Conservation (phyloP, 2,329 filamentous ascomycete species). For the Epicoccum nigrum region DNA sequence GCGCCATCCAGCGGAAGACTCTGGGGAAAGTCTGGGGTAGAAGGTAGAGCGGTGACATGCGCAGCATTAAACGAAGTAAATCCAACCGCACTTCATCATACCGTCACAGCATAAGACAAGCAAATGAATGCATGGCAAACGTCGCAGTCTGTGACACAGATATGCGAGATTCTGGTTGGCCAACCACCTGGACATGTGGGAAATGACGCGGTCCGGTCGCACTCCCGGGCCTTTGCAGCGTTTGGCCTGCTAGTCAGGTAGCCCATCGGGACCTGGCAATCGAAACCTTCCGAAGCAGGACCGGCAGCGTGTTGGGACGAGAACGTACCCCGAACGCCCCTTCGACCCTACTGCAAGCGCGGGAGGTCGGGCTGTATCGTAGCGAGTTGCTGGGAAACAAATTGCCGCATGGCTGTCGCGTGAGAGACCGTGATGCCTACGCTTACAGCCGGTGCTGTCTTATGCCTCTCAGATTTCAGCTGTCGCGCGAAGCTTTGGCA, state of each 20-base stretch:
- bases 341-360: background rate
- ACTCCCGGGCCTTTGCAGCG: background rate
- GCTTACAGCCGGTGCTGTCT: background rate
- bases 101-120: too few relatives aligned
- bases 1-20: background rate
- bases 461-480: background rate
- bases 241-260: background rate
- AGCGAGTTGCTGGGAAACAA: background rate
- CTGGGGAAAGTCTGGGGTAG: constrained; percentile 4
- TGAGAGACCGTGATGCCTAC: background rate
- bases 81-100: background rate
- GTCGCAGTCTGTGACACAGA: background rate
- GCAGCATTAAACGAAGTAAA: background rate
- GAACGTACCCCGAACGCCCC: background rate
- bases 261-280: background rate
- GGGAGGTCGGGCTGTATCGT: background rate
- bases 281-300: background rate
- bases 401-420: background rate
- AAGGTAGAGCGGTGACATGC: background rate
- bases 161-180: background rate
- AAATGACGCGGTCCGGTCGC: constrained; percentile 4
- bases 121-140: background rate
- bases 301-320: background rate
- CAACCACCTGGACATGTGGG: background rate
- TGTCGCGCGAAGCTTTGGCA: constrained; percentile 5